These are phyloP conservation scores for Phaeosphaeria sp. DNA, from an alignment of 2,329 filamentous ascomycete species.

Conservation along the genomic window DNA sequence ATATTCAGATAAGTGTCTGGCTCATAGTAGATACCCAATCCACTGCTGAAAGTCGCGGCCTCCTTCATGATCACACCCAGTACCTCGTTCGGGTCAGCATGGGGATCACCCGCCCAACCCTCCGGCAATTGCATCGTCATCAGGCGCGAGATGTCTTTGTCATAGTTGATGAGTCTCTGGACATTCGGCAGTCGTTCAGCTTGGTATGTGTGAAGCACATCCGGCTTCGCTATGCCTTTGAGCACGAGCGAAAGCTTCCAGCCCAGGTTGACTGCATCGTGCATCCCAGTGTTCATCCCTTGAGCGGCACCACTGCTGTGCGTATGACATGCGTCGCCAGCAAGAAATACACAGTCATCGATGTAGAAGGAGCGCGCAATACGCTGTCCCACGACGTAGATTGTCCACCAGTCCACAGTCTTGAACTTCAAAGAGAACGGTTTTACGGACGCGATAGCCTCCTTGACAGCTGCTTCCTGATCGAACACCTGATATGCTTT, in stretches of 20 bases:
- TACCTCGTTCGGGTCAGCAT: conserved; percentile 36
- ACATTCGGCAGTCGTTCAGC: conserved; percentile 58
- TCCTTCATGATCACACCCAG: conserved; percentile 35
- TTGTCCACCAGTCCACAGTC: conserved; percentile 54
- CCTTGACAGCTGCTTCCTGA: conserved; percentile 46
- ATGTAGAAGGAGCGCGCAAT: conserved; percentile 42
- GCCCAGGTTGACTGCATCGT: conserved; percentile 61
- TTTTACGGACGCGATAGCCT: conserved; percentile 50
- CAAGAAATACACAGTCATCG: conserved; percentile 59
- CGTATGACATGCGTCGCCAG: conserved; percentile 65
- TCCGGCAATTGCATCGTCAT: conserved; percentile 46
- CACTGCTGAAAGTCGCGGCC: conserved; percentile 39
- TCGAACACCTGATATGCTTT: conserved; percentile 46
- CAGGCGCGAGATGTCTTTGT: conserved; percentile 44
- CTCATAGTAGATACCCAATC: conserved; percentile 43
- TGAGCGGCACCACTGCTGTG: conserved; percentile 64
- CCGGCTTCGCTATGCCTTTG: conserved; percentile 45
- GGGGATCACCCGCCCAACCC: conserved; percentile 38
- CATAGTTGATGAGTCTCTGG: conserved; percentile 48
- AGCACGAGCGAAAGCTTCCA: conserved; percentile 62
- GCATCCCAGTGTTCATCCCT: conserved; percentile 65
- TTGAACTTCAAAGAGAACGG: conserved; percentile 51
- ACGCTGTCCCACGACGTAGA: conserved; percentile 54
- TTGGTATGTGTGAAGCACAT: conserved; percentile 58
- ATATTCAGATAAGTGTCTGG: conserved; percentile 46